These are phyloP conservation scores for Solanum lycopersicoides DNA, from an alignment of 257 asterid species.

Conservation along the genomic window DNA sequence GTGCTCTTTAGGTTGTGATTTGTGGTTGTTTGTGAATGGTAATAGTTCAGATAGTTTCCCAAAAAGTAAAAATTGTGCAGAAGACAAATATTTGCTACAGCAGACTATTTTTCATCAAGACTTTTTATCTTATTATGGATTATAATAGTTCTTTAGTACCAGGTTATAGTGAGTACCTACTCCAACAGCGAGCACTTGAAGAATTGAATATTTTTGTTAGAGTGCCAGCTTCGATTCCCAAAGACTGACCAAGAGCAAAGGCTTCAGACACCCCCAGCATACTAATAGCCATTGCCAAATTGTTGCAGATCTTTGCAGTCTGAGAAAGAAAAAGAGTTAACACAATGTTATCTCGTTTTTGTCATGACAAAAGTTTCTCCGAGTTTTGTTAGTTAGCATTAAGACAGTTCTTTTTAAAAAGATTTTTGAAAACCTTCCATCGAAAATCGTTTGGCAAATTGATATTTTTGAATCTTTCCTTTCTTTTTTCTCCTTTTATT, in stretches of 20 bases:
- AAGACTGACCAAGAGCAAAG: slow-evolving; percentile 75
- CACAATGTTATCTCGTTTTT: too few species aligned
- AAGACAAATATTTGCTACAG: background rate
- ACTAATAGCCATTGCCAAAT: slow-evolving; percentile 89
- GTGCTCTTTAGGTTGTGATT: background rate
- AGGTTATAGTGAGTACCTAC: slow-evolving; percentile 49
- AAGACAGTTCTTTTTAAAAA: background rate
- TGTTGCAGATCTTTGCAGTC: slow-evolving; percentile 96
- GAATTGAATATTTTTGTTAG: slow-evolving; percentile 73
- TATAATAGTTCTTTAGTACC: background rate
- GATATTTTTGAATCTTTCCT: background rate
- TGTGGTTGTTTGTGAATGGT: background rate
- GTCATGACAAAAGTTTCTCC: background rate
- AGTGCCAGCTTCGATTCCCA: slow-evolving; percentile 64
- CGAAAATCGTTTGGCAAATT: background rate
- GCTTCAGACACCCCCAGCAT: slow-evolving; percentile 99
- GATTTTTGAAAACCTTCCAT: background rate
- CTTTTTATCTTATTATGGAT: background rate
- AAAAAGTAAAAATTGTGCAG: background rate
- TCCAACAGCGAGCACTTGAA: slow-evolving; percentile 98
- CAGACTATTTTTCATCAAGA: background rate
- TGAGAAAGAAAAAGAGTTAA: slow-evolving; percentile 7
- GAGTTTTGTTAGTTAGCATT: background rate
- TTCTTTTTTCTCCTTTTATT: background rate
- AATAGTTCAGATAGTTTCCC: background rate